Conservation (phyloP, 306 rosid species). For the Cajanus cajan region DNA sequence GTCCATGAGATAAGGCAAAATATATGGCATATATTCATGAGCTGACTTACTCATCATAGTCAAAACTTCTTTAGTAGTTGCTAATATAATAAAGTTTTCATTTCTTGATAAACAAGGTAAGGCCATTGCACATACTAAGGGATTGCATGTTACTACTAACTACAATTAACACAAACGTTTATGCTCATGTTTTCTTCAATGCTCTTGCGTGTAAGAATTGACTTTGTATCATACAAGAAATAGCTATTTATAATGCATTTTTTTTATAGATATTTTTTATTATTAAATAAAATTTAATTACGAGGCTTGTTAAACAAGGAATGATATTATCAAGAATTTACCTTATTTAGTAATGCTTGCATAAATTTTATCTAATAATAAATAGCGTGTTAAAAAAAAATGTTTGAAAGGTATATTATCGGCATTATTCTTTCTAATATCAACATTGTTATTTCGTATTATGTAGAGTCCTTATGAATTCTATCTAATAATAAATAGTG, state of each 20-base stretch:
- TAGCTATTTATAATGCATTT: background rate
- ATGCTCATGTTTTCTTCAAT: background rate
- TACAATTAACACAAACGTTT: background rate
- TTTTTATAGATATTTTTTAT: no score
- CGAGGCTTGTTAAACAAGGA: background rate
- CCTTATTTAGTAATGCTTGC: background rate
- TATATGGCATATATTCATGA: constrained; percentile 33
- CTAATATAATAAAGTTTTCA: constrained; percentile 1
- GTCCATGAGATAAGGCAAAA: constrained; percentile 48
- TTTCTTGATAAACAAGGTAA: constrained; percentile 43
- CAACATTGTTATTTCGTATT: background rate
- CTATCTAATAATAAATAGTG: no score
- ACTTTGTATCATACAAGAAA: constrained; percentile 3
- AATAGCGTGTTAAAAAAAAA: background rate
- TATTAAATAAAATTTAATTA: background rate
- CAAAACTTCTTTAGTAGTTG: constrained; percentile 5
- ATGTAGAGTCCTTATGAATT: no score
- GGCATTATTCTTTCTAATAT: background rate
- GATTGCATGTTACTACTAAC: constrained; percentile 47
- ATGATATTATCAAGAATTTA: background rate
- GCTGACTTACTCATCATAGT: constrained; percentile 29
- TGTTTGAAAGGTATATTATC: background rate
- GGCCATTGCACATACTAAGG: constrained; percentile 30
- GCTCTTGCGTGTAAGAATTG: constrained; percentile 27
- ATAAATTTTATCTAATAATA: background rate